These are phyloP conservation scores for Penicillium paradoxum DNA, from an alignment of 495 filamentous ascomycete species.

Conservation along the genomic window DNA sequence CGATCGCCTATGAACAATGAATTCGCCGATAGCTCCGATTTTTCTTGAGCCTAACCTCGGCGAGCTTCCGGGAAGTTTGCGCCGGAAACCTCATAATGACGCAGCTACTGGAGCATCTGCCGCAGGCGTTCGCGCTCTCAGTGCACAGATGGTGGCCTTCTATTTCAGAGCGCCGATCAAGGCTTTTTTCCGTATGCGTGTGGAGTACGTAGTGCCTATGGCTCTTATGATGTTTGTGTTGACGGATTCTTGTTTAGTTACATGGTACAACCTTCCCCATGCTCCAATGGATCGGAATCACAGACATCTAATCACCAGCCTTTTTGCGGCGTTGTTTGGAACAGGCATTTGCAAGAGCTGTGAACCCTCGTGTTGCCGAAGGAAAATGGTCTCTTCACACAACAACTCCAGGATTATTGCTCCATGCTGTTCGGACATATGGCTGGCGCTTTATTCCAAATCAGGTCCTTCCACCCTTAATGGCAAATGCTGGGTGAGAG, in stretches of 20 bases:
- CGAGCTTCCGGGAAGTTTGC: constrained; percentile 14
- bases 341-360: constrained; percentile 62
- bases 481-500: constrained; percentile 69
- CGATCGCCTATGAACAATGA: constrained; percentile 1
- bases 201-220: constrained; percentile 59
- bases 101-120: constrained; percentile 72
- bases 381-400: constrained; percentile 63
- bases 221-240: constrained; percentile 11
- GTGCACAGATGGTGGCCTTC: constrained; percentile 73
- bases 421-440: constrained; percentile 70
- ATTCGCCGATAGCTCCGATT: constrained; percentile 16
- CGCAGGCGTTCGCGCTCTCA: constrained; percentile 73
- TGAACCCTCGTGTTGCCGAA: constrained; percentile 56
- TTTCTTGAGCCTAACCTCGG: constrained; percentile 17
- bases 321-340: neutral
- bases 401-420: constrained; percentile 72
- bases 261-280: constrained; percentile 43
- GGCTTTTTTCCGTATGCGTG: constrained; percentile 80
- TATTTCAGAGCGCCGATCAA: constrained; percentile 88
- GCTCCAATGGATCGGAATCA: neutral
- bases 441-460: constrained; percentile 87
- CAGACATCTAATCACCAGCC: constrained; percentile 21
- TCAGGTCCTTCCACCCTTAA: constrained; percentile 77
- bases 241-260: constrained; percentile 40
- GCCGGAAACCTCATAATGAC: constrained; percentile 53